phyloP scores from a whole-genome alignment of 176 grass and related monocot species.

The Carex scoparia region DNA sequence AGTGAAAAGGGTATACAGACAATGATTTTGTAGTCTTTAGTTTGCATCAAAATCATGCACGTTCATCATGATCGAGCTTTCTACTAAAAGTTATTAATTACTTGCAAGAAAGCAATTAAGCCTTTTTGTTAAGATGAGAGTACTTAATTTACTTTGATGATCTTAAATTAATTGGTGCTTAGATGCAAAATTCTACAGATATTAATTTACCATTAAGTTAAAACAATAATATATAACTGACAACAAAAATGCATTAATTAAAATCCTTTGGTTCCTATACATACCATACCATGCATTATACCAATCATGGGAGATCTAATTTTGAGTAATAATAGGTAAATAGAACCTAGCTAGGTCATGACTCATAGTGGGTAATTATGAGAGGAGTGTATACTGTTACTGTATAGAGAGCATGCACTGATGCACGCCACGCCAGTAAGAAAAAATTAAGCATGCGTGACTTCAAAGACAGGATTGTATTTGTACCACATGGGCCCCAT shows the following conservation, averaged over 20 bases:
- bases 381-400: too few species aligned
- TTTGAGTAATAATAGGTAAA: background rate
- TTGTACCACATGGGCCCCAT: too few species aligned
- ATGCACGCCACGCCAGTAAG: background rate
- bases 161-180: too few species aligned
- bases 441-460: background rate
- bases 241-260: too few species aligned
- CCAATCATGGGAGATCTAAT: background rate
- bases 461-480: constrained; percentile 20
- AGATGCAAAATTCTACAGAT: too few species aligned
- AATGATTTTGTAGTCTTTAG: background rate
- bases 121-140: background rate
- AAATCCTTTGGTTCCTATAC: background rate
- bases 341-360: background rate
- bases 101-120: background rate
- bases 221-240: too few species aligned
- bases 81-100: background rate
- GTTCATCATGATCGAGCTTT: background rate
- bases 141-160: too few species aligned
- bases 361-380: too few species aligned
- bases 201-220: too few species aligned
- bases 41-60: background rate
- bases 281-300: background rate
- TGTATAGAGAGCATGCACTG: constrained; percentile 3
- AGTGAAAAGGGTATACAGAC: background rate